Conservation (phyloP, 2,329 filamentous ascomycete genomes). For the Phoma sp. region DNA sequence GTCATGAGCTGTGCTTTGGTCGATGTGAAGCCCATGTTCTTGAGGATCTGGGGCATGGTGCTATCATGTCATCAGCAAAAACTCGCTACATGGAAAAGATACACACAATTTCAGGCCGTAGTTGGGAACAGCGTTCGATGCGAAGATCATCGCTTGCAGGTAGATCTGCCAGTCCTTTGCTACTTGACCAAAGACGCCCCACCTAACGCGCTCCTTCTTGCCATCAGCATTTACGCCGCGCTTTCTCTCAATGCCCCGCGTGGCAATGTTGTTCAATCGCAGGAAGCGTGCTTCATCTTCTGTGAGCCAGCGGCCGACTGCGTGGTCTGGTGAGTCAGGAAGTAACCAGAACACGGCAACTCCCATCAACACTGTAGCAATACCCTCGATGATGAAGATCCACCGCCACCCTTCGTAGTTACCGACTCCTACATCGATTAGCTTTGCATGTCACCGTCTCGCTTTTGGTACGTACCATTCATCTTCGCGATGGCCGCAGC, state of each 20-base stretch:
- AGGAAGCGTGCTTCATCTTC: slow-evolving; percentile 25
- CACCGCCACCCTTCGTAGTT: slow-evolving; percentile 40
- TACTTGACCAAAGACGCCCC: slow-evolving; percentile 42
- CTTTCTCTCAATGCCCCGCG: slow-evolving; percentile 20
- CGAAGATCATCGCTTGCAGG: slow-evolving; percentile 50
- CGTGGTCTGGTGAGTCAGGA: slow-evolving; percentile 28
- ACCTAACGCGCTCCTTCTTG: slow-evolving; percentile 23
- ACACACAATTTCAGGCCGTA: slow-evolving; percentile 47
- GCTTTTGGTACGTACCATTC: slow-evolving; percentile 46
- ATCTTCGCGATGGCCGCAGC: slow-evolving; percentile 63
- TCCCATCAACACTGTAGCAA: slow-evolving; percentile 17
- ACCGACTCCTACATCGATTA: slow-evolving; percentile 40
- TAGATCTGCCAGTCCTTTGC: slow-evolving; percentile 59
- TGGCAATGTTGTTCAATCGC: slow-evolving; percentile 18
- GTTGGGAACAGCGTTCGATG: slow-evolving; percentile 29
- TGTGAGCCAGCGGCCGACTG: slow-evolving; percentile 34
- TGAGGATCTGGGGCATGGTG: slow-evolving; percentile 20
- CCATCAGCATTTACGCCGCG: slow-evolving; percentile 20
- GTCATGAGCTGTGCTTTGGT: slow-evolving; percentile 36
- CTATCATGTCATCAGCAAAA: neutral
- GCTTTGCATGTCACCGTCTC: neutral
- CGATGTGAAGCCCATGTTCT: slow-evolving; percentile 32
- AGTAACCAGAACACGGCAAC: slow-evolving; percentile 18
- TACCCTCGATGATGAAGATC: slow-evolving; percentile 30
- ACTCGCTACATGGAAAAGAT: neutral